Evolutionary conservation across 257 asterid genomes (phyloP).

Genomic region (Leptodermis oblonga): DNA sequence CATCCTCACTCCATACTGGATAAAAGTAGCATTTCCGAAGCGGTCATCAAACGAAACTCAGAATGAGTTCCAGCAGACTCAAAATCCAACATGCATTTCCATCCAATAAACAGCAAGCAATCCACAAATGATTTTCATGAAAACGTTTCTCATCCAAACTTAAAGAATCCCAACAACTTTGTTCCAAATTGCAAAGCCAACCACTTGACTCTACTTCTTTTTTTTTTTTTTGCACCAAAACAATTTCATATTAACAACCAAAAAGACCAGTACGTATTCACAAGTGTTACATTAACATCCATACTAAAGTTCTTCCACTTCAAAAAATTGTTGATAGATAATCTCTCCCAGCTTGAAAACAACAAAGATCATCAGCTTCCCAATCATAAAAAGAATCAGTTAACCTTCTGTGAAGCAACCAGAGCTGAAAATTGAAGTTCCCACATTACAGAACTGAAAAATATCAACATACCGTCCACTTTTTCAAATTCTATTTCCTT

Average conservation of each 20-base stretch:
- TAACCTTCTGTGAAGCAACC: neutral
- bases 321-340: neutral
- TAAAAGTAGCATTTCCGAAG: no score
- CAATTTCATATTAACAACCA: neutral
- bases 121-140: no score
- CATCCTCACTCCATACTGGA: no score
- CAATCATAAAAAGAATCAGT: conserved; percentile 11
- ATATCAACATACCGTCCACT: conserved; percentile 63
- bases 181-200: no score
- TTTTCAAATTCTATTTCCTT: conserved; percentile 81
- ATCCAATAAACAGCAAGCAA: no score
- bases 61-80: no score
- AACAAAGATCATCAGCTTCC: neutral
- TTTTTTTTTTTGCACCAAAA: no score
- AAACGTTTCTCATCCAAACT: no score
- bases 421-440: conserved; percentile 1
- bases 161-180: no score
- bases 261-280: conserved; percentile 5
- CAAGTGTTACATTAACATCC: conserved; percentile 6
- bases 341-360: conserved; percentile 9
- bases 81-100: no score
- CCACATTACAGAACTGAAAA: neutral
- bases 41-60: no score
- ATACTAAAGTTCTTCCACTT: neutral
- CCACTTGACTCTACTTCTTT: no score